Evolutionary conservation across 257 asterid species (phyloP), one percentile per base, ranked within the genome.

Genomic region (Solanum dulcamara): DNA sequence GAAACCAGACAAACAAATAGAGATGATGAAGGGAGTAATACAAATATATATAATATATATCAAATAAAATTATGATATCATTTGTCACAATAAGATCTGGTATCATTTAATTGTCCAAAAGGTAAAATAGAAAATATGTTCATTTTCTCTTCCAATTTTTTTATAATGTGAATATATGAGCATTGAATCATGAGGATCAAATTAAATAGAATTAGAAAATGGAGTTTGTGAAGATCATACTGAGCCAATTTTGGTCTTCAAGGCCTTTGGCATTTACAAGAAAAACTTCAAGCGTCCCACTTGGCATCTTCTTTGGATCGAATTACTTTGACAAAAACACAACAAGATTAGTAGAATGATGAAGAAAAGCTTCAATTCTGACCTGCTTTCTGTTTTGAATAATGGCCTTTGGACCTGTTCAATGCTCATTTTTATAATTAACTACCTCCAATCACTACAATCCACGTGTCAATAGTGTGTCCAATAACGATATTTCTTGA

Each of bases 261-360:
- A 92, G 93, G 87, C 96, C 94, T 86, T 95, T 93, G 89, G 98
- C 97, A 87, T 90, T 84, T 53, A 88, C 92, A 53, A 95, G 97
- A 85, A 90, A 85, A 72, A 95, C 97, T 91, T 95, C 98, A 82
- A 95, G 97, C 87, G 94, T 94, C 53, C 98, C 98, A 2, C 55
- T 91, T 3, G 92, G 79, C 98, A 95, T 93, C 87, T 75, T 92
- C 81, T 75, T 89, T 75, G 74, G 83, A 83, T 87, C 66, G 50
- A 86, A 14, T 44, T 42, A 74, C 55, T 42, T 42, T 24, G 81
- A 42, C 22, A 44, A 26, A 44, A 87, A 60, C 9, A 80, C 74
- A 87, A 79, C 4, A 75, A 75, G 40, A 75, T 33, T 44, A 24
- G 55, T 74, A 2, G 57, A 40, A 74, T 12, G 81, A 44, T 75